These are phyloP conservation scores for Phlebiopsis flavidoalba DNA, from an alignment of 768 basidiomycete species.

Conservation along the genomic window DNA sequence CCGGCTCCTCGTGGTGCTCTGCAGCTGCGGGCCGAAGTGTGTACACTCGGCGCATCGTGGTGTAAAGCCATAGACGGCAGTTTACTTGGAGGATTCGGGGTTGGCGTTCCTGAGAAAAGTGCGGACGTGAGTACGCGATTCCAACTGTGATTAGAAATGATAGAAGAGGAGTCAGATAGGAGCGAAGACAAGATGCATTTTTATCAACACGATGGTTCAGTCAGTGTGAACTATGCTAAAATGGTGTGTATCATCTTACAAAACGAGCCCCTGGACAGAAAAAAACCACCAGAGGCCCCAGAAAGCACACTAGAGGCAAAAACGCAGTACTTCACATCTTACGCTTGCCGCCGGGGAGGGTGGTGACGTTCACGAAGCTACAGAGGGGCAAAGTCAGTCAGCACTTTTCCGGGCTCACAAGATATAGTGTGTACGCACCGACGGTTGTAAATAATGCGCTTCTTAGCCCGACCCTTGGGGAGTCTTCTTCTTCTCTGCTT, in stretches of 20 bases:
- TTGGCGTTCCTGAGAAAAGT: conserved; percentile 29
- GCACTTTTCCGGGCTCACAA: neutral
- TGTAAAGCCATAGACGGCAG: neutral
- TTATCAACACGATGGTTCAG: conserved; percentile 87
- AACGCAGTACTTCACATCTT: conserved; percentile 74
- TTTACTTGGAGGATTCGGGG: conserved; percentile 31
- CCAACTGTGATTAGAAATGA: conserved; percentile 4
- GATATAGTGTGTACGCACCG: conserved; percentile 47
- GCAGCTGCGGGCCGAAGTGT: conserved; percentile 2
- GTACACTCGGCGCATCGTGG: neutral
- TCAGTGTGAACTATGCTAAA: conserved; percentile 98
- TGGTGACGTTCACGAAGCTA: conserved; percentile 92
- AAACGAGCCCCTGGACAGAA: conserved; percentile 8
- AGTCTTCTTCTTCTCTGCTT: conserved; percentile 99
- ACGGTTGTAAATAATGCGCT: conserved; percentile 90
- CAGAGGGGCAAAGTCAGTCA: conserved; percentile 9
- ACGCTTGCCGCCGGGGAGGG: conserved; percentile 88
- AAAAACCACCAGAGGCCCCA: conserved; percentile 1
- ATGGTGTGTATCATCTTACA: conserved; percentile 52
- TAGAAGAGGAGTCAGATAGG: conserved; percentile 76
- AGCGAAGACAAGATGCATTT: conserved; percentile 95
- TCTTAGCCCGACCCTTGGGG: conserved; percentile 97
- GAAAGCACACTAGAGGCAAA: conserved; percentile 4
- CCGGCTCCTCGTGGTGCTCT: conserved; percentile 6
- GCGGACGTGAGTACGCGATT: conserved; percentile 11